These are phyloP conservation scores for Rhodotorula sp. DNA, from an alignment of 1,284 basidiomycete species.

Conservation along the genomic window DNA sequence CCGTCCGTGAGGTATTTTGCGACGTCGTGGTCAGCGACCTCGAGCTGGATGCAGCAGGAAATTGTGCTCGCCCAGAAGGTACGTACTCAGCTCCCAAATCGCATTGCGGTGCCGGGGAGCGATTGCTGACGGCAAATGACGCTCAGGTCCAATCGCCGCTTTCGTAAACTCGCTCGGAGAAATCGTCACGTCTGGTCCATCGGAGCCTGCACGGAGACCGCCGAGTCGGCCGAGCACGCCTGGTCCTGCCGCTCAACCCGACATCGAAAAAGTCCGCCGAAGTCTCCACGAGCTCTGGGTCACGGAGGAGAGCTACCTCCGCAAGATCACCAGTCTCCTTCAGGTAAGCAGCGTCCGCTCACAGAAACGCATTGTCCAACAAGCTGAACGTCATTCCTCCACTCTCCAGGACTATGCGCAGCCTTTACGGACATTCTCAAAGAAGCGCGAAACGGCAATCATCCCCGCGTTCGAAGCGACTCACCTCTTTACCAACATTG, in stretches of 20 bases:
- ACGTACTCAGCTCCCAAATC: not conserved
- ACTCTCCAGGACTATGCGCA: constrained; percentile 23
- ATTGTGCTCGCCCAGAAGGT: constrained; percentile 20
- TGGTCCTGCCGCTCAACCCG: constrained; percentile 19
- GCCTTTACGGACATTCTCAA: constrained; percentile 29
- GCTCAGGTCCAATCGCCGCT: constrained; percentile 2
- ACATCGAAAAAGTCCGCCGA: constrained; percentile 25
- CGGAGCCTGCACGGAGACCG: not conserved
- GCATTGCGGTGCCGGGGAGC: not conserved
- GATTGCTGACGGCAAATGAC: not conserved
- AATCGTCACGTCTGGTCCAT: not conserved
- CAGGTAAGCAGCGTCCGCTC: not conserved
- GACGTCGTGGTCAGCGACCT: constrained; percentile 32
- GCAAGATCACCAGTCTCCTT: constrained; percentile 29
- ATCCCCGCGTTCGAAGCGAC: constrained; percentile 26
- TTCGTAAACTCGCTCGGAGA: constrained; percentile 32
- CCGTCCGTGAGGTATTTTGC: constrained; percentile 27
- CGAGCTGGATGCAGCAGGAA: not conserved
- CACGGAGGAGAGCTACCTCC: constrained; percentile 30
- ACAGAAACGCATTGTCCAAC: too few species aligned
- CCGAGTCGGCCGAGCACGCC: constrained; percentile 19
- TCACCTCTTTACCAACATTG: constrained; percentile 37
- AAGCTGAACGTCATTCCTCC: too few species aligned
- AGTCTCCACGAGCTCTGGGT: constrained; percentile 29
- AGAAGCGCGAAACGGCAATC: constrained; percentile 27